Conservation (phyloP, 257 asterid species). For the Capsicum baccatum region DNA sequence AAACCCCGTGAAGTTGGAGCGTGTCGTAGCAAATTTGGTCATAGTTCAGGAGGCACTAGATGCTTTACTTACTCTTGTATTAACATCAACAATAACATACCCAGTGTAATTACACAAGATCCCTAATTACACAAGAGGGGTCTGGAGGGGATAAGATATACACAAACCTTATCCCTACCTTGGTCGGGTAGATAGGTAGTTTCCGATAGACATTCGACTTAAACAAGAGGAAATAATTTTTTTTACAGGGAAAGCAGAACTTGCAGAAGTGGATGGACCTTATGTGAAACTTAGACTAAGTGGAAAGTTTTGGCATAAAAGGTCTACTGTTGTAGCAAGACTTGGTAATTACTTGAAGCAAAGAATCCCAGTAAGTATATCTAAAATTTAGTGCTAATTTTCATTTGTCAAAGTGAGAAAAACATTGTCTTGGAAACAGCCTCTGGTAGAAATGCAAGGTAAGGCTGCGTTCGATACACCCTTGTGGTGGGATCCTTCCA, state of each 20-base stretch:
- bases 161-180: background rate
- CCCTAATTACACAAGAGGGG: no score
- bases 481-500: no score
- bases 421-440: no score
- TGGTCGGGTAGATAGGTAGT: background rate
- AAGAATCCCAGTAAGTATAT: conserved; percentile 75
- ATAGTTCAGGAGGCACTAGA: no score
- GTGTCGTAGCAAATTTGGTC: no score
- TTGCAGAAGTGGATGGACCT: conserved; percentile 91
- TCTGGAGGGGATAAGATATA: background rate
- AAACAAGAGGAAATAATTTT: background rate
- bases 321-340: conserved; percentile 73
- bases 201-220: background rate
- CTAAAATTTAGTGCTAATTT: background rate
- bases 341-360: conserved; percentile 94
- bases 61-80: background rate
- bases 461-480: no score
- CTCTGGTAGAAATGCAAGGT: no score
- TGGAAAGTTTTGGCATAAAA: conserved; percentile 88
- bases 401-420: background rate
- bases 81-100: background rate
- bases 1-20: no score
- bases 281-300: conserved; percentile 81
- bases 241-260: conserved; percentile 73
- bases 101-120: no score